Conservation (phyloP, 2,329 filamentous ascomycete species). For the Hymenoscyphus infarciens region DNA sequence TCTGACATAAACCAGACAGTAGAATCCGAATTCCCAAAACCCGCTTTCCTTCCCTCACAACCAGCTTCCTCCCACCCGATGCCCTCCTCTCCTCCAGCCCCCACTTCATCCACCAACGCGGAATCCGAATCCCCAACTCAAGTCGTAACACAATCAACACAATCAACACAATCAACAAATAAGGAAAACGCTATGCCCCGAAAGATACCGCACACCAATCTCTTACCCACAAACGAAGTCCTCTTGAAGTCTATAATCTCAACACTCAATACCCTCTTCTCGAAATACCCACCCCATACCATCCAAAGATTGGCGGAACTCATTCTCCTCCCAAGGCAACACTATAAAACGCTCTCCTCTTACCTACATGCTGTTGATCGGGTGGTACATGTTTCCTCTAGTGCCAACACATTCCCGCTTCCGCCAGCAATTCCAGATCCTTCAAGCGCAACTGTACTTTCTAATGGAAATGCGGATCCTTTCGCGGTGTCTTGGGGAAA, state of each 20-base stretch:
- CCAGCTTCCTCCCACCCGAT: slow-evolving; percentile 39
- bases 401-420: slow-evolving; percentile 76
- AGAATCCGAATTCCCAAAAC: slow-evolving; percentile 37
- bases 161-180: slow-evolving; percentile 50
- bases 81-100: slow-evolving; percentile 52
- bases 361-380: slow-evolving; percentile 91
- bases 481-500: slow-evolving; percentile 47
- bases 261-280: slow-evolving; percentile 65
- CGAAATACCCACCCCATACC: slow-evolving; percentile 78
- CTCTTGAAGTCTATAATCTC: slow-evolving; percentile 59
- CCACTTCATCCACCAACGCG: slow-evolving; percentile 40
- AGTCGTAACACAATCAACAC: slow-evolving; percentile 7
- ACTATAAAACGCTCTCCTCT: slow-evolving; percentile 77
- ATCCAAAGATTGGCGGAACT: slow-evolving; percentile 90
- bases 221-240: slow-evolving; percentile 61
- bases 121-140: slow-evolving; percentile 22
- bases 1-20: slow-evolving; percentile 20
- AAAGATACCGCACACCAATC: slow-evolving; percentile 40
- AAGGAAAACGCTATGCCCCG: slow-evolving; percentile 61
- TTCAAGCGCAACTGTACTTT: slow-evolving; percentile 49
- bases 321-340: slow-evolving; percentile 67
- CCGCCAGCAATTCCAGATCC: slow-evolving; percentile 61
- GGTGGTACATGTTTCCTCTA: slow-evolving; percentile 84
- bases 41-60: slow-evolving; percentile 43
- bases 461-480: slow-evolving; percentile 54